Base-by-base conservation (phyloP, 1,139 yeast genomes). In the Geotrichum reessii region DNA sequence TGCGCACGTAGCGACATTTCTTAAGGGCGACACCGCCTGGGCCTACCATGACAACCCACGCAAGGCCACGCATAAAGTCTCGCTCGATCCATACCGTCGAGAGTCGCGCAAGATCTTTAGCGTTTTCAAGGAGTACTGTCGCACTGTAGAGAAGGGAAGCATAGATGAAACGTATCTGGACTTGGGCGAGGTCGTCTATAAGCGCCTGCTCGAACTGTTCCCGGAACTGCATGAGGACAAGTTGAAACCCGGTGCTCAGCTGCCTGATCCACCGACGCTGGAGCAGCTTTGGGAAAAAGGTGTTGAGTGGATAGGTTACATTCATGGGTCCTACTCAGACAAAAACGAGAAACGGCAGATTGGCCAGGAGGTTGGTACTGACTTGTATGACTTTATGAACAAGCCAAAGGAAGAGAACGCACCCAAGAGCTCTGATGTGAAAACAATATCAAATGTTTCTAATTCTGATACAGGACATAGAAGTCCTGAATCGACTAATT, bases 1-100 rank as follows among this genome's bases (percentile, higher is more conserved):
- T 5, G 93, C 95, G 0, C 99, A 93, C 71, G 96, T 97, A 0
- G 97, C 98, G 0, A 96, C 93, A 0, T 93, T 88, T 75, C 85
- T 82, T 65, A 88, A 86, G 69, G 98, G 98, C 1, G 91, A 88
- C 61, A 80, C 85, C 14, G 80, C 81, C 57, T 93, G 98, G 97
- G 80, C 83, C 52, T 91, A 92, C 63, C 78, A 76, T 54, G 81
- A 79, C 52, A 73, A 73, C 4, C 73, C 78, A n/a, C 19, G 58
- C 21, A 48, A 47, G 17, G 67, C 71, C 9, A 73, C 77, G 40
- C 88, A 91, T 69, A 93, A 93, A 71, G 97, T 93, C 8, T 85
- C 95, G 6, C 75, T 93, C 58, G 98, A 93, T 69, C 96, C 97
- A 0, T 93, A 92, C 69, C 76, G 99, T 61, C 73, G 96, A 61